Conservation (phyloP, 768 basidiomycete species). For the Tylopilus rubrobrunneus region DNA sequence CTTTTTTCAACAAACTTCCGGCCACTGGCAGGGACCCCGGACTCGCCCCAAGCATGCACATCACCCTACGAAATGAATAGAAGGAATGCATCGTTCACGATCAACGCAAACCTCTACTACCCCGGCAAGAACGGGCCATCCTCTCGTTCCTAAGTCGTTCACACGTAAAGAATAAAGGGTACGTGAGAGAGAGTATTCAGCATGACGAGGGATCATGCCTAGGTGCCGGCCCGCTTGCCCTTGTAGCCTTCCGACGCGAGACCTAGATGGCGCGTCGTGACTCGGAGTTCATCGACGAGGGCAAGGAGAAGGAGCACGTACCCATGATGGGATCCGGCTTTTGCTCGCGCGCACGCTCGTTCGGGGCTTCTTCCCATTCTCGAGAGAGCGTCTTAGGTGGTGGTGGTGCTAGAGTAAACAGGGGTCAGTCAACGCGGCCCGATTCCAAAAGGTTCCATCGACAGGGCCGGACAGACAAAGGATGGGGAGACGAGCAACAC, state of each 20-base stretch:
- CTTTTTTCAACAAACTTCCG: too few relatives aligned
- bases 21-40: too few relatives aligned
- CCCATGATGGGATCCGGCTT: slow-evolving; percentile 90
- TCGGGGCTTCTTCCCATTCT: slow-evolving; percentile 94
- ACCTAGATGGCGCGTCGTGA: slow-evolving; percentile 37
- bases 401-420: slow-evolving; percentile 50
- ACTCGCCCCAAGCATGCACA: too few relatives aligned
- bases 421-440: not conserved
- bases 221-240: too few relatives aligned
- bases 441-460: too few relatives aligned
- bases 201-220: slow-evolving; percentile 42
- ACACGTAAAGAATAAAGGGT: not conserved
- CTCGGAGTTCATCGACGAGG: too few relatives aligned
- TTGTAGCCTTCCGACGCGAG: slow-evolving; percentile 82
- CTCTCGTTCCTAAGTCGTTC: slow-evolving; percentile 6
- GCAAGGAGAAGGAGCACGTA: slow-evolving; percentile 30
- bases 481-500: too few relatives aligned
- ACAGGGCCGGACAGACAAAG: too few relatives aligned
- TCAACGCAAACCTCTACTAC: too few relatives aligned
- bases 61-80: too few relatives aligned
- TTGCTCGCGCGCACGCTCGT: slow-evolving; percentile 76
- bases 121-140: not conserved
- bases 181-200: not conserved
- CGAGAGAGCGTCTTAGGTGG: slow-evolving; percentile 77
- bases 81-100: too few relatives aligned